A percentile compares a stretch with the other conserved stretches of the same genome.
Evolutionary conservation across 2,329 filamentous ascomycete genomes (phyloP).

Genomic region (Scedosporium minutisporum): DNA sequence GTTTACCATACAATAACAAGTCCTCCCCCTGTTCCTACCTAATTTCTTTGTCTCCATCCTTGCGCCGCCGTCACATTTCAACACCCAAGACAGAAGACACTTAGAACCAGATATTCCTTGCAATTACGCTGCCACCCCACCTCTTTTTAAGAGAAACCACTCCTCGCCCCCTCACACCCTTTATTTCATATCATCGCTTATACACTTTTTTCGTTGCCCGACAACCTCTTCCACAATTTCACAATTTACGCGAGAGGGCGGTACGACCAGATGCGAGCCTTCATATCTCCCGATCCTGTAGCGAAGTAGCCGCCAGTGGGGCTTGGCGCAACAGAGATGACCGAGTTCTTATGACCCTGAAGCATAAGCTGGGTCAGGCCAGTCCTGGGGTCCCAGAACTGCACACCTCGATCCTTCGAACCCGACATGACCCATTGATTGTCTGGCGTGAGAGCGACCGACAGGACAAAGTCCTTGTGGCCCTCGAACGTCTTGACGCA

Average conservation of each 20-base stretch:
- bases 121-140: not conserved
- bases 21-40: not conserved
- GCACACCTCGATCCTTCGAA: constrained; percentile 92
- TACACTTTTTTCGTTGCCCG: not conserved
- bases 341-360: constrained; percentile 97
- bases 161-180: not conserved
- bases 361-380: constrained; percentile 96
- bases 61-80: constrained; percentile 3
- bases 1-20: not conserved
- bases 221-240: not conserved
- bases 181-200: not conserved
- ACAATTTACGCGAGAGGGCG: constrained; percentile 19
- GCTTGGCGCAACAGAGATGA: constrained; percentile 93
- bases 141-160: not conserved
- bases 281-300: constrained; percentile 94
- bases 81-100: constrained; percentile 2
- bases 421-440: constrained; percentile 93
- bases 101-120: not conserved
- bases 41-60: not conserved
- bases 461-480: constrained; percentile 96
- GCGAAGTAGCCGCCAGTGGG: constrained; percentile 83
- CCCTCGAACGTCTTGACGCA: constrained; percentile 96
- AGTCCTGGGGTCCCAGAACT: constrained; percentile 96
- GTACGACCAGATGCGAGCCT: constrained; percentile 94
- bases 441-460: constrained; percentile 89